Base-by-base conservation (phyloP, 768 basidiomycete species). In the Suillus variegatus region DNA sequence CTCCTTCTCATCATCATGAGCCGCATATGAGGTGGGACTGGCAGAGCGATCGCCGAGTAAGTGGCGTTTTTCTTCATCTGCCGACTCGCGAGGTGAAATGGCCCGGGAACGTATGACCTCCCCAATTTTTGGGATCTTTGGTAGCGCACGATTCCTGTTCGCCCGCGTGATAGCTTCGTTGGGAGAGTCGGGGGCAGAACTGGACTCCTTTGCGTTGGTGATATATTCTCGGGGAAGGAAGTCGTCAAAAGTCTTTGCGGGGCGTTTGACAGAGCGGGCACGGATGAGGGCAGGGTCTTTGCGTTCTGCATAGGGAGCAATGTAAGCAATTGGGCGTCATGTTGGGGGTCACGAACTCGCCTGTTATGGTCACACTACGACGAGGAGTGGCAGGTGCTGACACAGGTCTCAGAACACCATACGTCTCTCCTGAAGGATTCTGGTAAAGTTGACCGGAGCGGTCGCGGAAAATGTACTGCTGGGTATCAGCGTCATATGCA, bases 401-500 rank as follows among this genome's bases (percentile, higher is more conserved):
- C 14, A 84, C 73, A 32, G 82, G 81, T 6, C 62, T 79, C 55
- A 87, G 73, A 1, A 71, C 67, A 10, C 86, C 86, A 60, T 84
- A 86, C 25, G 76, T 68, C 41, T 74, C 75, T n/a, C 82, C 82
- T 1, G 84, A 81, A 35, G 77, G 77, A 36, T 82, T 79, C 56
- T 78, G 71, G 71, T 85, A 87, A 5, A 81, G 69, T 16, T 73
- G 74, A 0, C 85, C 86, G 4, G 79, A 70, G 3, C 67, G 66
- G 63, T 88, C 86, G 40, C 76, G 72, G 60, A 86, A 88, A 5
- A 79, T 82, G 64, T 86, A 87, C 16, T 77, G 74, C n/a, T 77
- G 71, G 0, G 82, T 79, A 62, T 88, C 86, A 0, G 84, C 79
- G 66, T 88, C 86, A 63, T 87, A 88, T 2, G 74, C 83, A 13